Percentiles rank a stretch among this genome's conserved stretches.
phyloP scores from a whole-genome alignment of 176 grass and related monocot species.

The Chloris gayana region DNA sequence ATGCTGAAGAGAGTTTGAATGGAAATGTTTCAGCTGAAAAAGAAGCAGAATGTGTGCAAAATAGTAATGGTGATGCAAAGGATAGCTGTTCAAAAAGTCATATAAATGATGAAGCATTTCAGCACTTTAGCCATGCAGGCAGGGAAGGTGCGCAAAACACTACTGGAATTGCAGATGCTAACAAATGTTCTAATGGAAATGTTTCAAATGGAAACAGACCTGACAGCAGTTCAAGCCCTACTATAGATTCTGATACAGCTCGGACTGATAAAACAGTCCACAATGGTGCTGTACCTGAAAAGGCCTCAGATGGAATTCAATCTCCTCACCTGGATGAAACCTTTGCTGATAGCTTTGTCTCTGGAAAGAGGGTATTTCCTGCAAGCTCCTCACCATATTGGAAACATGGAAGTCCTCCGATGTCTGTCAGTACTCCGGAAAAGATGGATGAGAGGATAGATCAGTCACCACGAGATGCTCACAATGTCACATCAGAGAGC shows the following conservation, averaged over 20 bases:
- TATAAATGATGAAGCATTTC: constrained; percentile 21
- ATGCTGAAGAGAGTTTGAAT: constrained; percentile 7
- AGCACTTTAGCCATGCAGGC: constrained; percentile 8
- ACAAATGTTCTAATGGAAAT: constrained; percentile 30
- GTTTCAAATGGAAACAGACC: constrained; percentile 17
- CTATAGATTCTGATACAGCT: constrained; percentile 16
- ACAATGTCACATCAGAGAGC: neutral
- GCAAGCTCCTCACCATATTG: constrained; percentile 18
- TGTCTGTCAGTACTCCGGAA: constrained; percentile 51
- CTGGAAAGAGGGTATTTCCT: constrained; percentile 38
- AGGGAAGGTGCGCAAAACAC: constrained; percentile 13
- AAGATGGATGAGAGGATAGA: constrained; percentile 44
- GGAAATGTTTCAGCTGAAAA: constrained; percentile 28
- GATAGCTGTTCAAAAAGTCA: neutral
- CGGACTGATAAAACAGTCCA: neutral
- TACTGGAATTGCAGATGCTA: constrained; percentile 23
- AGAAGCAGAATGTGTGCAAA: constrained; percentile 9
- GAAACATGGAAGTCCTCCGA: constrained; percentile 32
- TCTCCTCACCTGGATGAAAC: constrained; percentile 11
- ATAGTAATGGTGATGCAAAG: neutral
- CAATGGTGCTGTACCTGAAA: constrained; percentile 9
- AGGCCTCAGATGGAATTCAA: constrained; percentile 25
- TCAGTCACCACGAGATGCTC: constrained; percentile 13
- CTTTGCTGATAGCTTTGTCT: constrained; percentile 9
- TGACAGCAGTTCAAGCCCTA: constrained; percentile 11